phyloP scores from a whole-genome alignment of 2,329 filamentous ascomycete species.

The Alternaria postmessia region DNA sequence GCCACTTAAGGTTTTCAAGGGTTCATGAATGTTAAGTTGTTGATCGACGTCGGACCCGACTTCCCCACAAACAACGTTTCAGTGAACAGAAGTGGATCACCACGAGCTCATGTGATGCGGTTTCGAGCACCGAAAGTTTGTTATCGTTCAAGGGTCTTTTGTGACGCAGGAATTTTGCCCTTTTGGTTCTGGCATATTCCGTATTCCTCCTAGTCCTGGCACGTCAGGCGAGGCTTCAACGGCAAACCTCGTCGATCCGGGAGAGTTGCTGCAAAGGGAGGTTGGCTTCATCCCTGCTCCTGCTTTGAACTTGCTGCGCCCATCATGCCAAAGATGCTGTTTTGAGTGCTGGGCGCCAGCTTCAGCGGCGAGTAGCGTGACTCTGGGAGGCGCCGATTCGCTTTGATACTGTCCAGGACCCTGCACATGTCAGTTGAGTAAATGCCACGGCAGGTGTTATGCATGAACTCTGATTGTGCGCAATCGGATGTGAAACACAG shows the following conservation, averaged over 20 bases:
- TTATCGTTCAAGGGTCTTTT: not conserved
- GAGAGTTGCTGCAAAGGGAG: not conserved
- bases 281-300: slow-evolving; percentile 18
- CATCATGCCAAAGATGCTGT: slow-evolving; percentile 33
- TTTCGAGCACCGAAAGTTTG: not conserved
- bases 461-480: slow-evolving; percentile 3
- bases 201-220: not conserved
- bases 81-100: not conserved
- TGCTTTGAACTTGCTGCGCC: slow-evolving; percentile 8
- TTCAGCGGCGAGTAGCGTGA: slow-evolving; percentile 66
- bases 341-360: slow-evolving; percentile 37
- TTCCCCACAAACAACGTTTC: slow-evolving; percentile 4
- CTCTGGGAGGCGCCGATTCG: slow-evolving; percentile 77
- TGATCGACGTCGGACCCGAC: not conserved
- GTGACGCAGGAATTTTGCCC: not conserved
- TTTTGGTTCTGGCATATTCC: not conserved
- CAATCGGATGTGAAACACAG: not conserved
- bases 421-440: slow-evolving; percentile 53
- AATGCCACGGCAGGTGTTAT: not conserved
- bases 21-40: not conserved
- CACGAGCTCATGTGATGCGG: not conserved
- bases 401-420: slow-evolving; percentile 84
- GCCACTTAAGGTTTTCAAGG: slow-evolving; percentile 1
- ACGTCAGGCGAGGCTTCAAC: not conserved
- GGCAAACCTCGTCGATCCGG: not conserved